A percentile compares a stretch with the other conserved stretches of the same genome.
Evolutionary conservation across 73 alveolate species (phyloP).

Genomic region (Tetrahymena borealis): DNA sequence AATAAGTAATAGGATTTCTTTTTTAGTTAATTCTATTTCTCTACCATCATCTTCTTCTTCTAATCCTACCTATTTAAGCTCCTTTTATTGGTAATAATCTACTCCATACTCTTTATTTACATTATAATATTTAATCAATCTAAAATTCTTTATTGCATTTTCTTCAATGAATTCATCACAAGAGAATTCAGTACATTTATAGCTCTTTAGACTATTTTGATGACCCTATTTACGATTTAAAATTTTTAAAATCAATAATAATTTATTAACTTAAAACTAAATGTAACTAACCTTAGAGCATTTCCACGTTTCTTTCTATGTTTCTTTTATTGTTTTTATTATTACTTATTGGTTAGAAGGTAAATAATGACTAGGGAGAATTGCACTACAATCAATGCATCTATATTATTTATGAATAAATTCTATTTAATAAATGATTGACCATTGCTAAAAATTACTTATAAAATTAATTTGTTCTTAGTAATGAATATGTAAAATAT

Average conservation of each 20-base stretch:
- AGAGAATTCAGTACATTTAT: slow-evolving; percentile 15
- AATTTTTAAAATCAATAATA: neutral
- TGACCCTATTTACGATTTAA: neutral
- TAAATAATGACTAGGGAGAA: slow-evolving; percentile 9
- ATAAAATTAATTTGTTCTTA: neutral
- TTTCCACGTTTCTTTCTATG: slow-evolving; percentile 14
- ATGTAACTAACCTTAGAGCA: neutral
- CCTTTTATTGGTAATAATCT: neutral
- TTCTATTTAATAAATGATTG: no score
- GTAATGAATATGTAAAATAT: neutral
- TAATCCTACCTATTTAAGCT: neutral
- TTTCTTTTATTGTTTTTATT: neutral
- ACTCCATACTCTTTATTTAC: slow-evolving; percentile 12
- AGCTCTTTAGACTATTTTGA: neutral
- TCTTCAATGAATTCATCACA: slow-evolving; percentile 33
- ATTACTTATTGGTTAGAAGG: neutral
- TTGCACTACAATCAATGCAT: slow-evolving; percentile 16
- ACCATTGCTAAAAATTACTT: neutral
- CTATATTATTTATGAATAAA: neutral
- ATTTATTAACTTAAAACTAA: neutral
- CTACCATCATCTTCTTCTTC: neutral
- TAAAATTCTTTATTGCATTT: slow-evolving; percentile 16
- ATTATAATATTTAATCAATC: slow-evolving; percentile 23
- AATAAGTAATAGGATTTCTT: neutral
- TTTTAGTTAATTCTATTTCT: neutral